These are phyloP conservation scores for Clathrus columnatus DNA, from an alignment of 768 basidiomycete genomes.

Conservation along the genomic window DNA sequence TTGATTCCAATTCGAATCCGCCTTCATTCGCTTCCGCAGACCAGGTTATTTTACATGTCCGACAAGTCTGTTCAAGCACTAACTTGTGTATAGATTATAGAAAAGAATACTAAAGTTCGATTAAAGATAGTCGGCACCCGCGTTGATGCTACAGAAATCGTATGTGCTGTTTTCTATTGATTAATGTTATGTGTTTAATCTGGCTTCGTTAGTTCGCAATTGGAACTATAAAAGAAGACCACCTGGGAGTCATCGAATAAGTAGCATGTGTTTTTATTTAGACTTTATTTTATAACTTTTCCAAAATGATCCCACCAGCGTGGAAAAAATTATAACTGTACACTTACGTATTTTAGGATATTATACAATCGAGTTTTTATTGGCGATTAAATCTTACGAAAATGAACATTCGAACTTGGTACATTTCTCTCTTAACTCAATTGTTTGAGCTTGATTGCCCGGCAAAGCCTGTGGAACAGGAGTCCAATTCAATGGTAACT, in stretches of 20 bases:
- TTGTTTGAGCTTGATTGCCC: no score
- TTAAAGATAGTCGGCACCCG: slow-evolving; percentile 98
- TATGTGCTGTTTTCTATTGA: slow-evolving; percentile 30
- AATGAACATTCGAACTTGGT: no score
- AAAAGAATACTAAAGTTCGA: slow-evolving; percentile 86
- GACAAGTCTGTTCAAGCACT: not conserved
- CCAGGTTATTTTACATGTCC: slow-evolving; percentile 39
- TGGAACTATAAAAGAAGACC: slow-evolving; percentile 97
- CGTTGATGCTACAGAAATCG: slow-evolving; percentile 96
- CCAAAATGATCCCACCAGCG: no score
- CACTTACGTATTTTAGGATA: no score
- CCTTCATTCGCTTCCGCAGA: slow-evolving; percentile 91
- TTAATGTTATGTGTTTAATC: not conserved
- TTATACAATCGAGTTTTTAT: no score
- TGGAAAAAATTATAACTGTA: no score
- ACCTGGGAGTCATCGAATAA: slow-evolving; percentile 84
- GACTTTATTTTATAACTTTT: no score
- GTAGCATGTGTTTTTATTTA: no score
- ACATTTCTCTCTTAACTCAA: no score
- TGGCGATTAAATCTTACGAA: no score
- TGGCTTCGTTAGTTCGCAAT: slow-evolving; percentile 73
- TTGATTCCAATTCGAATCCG: slow-evolving; percentile 95
- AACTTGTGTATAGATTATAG: slow-evolving; percentile 56
- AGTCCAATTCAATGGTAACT: no score
- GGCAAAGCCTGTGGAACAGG: no score